Base-by-base conservation (phyloP, 768 basidiomycete genomes). In the Boletellus emodensis region DNA sequence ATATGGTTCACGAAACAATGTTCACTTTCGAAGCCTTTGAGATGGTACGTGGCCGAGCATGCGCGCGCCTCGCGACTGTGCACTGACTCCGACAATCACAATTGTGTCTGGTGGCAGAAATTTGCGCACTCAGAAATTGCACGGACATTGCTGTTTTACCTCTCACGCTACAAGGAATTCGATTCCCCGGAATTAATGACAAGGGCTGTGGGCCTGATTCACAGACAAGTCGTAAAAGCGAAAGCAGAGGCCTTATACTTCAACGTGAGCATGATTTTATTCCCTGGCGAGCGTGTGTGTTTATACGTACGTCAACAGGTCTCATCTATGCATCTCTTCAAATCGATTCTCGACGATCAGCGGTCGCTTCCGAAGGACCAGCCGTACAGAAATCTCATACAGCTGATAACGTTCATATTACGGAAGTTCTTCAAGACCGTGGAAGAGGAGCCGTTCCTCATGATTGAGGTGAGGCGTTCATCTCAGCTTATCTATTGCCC, bases 161-260 rank as follows among this genome's bases (percentile, higher is more conserved):
- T 98, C 32, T 75, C 82, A 40, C 81, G 90, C 15, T 95, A 90
- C 75, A 84, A 81, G 62, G 89, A 94, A 46, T 93, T 94, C 67
- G 68, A 70, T 51, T 62, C 67, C 26, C 71, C 87, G 0, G 91
- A 97, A 60, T 79, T 86, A 63, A 87, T 98, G 84, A 90, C 89
- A 66, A 81, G 94, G 41, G 86, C 92, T 35, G 93, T 98, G 32
- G 81, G 80, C 57, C 72, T 99, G 58, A 77, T 99, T 59, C 91
- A 98, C 65, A 82, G 96, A 13, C 91, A 95, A 56, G 94, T 86
- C 40, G 82, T 99, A 53, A 85, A 81, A 60, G 85, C 87, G 14
- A 94, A 96, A 66, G 91, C 93, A 1, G 96, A 98, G 65, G 95
- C 87, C 0, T 71, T 99, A 9, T 98, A 92, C 70, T 99, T 95